Evolutionary conservation across 176 grass and related monocot species (phyloP).

Genomic region (Musa schizocarpa): DNA sequence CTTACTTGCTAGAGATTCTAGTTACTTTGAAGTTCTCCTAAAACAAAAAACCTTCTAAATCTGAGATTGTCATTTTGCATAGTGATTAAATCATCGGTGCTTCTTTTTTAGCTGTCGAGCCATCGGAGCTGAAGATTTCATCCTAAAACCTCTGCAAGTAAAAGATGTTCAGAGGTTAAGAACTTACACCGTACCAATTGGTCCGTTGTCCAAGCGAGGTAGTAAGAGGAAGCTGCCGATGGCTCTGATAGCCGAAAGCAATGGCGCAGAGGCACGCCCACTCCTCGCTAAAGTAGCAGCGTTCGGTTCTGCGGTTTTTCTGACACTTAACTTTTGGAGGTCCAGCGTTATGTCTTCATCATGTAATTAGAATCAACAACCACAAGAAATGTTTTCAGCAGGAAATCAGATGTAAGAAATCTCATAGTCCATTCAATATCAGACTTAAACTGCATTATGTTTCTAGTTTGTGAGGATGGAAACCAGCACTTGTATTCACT

Average conservation of each 20-base stretch:
- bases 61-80: too few species aligned
- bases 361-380: too few species aligned
- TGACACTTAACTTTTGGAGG: background rate
- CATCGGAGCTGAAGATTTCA: constrained; percentile 70
- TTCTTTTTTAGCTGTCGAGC: constrained; percentile 23
- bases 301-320: background rate
- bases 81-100: too few species aligned
- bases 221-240: constrained; percentile 19
- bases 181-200: constrained; percentile 30
- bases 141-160: constrained; percentile 69
- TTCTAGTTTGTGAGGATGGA: too few species aligned
- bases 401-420: too few species aligned
- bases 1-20: too few species aligned
- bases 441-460: too few species aligned
- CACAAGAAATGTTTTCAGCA: too few species aligned
- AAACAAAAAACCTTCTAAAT: background rate
- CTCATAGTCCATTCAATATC: too few species aligned
- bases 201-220: constrained; percentile 4
- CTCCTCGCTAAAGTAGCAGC: background rate
- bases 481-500: too few species aligned
- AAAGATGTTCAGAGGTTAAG: constrained; percentile 63
- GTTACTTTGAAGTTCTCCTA: too few species aligned
- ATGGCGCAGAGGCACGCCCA: background rate
- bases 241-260: background rate
- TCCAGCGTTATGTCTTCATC: background rate